Evolutionary conservation across 2,329 filamentous ascomycete species (phyloP).

Genomic region (Zymoseptoria pseudotritici): DNA sequence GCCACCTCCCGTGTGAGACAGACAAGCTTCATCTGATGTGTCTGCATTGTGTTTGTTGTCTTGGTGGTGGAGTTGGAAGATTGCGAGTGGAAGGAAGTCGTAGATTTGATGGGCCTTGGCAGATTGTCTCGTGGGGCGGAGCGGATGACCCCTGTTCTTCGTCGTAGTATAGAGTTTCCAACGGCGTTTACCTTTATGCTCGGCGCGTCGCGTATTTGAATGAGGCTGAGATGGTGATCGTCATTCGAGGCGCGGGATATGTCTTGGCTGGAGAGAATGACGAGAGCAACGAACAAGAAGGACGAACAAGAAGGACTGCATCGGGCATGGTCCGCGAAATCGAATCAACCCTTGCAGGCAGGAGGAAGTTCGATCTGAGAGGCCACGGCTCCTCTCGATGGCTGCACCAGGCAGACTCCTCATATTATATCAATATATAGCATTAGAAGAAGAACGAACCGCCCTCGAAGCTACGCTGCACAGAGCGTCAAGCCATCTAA

Average conservation of each 20-base stretch:
- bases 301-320: too few relatives aligned
- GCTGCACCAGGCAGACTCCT: not conserved
- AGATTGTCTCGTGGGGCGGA: not conserved
- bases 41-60: not conserved
- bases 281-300: too few relatives aligned
- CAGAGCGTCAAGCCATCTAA: not conserved
- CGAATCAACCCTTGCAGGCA: too few relatives aligned
- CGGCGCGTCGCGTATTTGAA: not conserved
- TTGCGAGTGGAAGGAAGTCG: not conserved
- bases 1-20: not conserved
- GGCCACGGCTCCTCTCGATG: not conserved
- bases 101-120: not conserved
- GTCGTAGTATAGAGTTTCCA: not conserved
- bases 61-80: not conserved
- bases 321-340: too few relatives aligned
- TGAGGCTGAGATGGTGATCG: not conserved
- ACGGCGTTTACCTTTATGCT: not conserved
- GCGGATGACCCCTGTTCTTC: not conserved
- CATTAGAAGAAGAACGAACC: not conserved
- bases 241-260: not conserved
- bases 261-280: not conserved
- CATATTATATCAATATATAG: not conserved
- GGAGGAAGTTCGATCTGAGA: not conserved
- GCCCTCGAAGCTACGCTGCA: not conserved
- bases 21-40: not conserved